A percentile compares a stretch with the other conserved stretches of the same genome.
phyloP scores from a whole-genome alignment of 345 rosid species.

The Melastoma malabathricum region DNA sequence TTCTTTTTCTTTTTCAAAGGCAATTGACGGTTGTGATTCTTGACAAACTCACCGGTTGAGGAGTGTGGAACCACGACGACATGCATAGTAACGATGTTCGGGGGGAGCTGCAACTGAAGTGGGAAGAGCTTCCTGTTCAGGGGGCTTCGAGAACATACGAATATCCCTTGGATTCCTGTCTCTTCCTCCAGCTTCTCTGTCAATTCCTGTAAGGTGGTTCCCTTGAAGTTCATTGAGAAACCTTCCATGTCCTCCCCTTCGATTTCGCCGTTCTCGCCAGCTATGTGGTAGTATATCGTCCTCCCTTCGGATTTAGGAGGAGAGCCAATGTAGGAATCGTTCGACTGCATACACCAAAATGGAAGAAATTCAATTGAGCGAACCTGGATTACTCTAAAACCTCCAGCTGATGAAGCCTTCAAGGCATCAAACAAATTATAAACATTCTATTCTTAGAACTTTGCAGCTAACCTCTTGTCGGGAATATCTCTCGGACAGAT shows the following conservation, averaged over 20 bases:
- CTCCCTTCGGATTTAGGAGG: slow-evolving; percentile 77
- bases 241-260: slow-evolving; percentile 49
- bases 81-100: slow-evolving; percentile 65
- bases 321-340: slow-evolving; percentile 41
- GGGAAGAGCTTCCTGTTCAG: slow-evolving; percentile 77
- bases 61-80: slow-evolving; percentile 49
- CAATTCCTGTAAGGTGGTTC: slow-evolving; percentile 59
- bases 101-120: slow-evolving; percentile 92
- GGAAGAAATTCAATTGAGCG: no score
- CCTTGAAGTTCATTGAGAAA: slow-evolving; percentile 56
- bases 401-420: no score
- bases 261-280: slow-evolving; percentile 57
- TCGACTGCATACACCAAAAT: no score
- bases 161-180: slow-evolving; percentile 43
- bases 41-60: slow-evolving; percentile 31
- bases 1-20: no score
- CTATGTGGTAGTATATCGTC: slow-evolving; percentile 66
- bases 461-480: slow-evolving; percentile 88
- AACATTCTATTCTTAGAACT: no score
- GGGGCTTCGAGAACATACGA: slow-evolving; percentile 85
- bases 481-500: slow-evolving; percentile 31
- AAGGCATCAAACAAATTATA: no score
- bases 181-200: slow-evolving; percentile 58
- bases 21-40: no score
- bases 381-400: no score